Conservation (phyloP, 2,329 filamentous ascomycete species). For the Ascochyta lentis region DNA sequence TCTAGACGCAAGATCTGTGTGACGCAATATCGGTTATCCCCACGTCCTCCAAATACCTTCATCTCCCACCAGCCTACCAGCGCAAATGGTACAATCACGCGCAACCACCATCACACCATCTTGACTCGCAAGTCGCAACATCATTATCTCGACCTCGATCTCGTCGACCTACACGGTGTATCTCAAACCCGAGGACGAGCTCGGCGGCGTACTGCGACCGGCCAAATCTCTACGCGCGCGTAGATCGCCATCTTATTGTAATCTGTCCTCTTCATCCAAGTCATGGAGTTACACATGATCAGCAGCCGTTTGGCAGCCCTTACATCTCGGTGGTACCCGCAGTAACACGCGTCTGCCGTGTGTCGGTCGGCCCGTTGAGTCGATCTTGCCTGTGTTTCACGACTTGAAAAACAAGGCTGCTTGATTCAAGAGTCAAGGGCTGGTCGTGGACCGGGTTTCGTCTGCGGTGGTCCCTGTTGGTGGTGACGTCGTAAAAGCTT, state of each 20-base stretch:
- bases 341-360: conserved; percentile 16
- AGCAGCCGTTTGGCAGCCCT: conserved; percentile 2
- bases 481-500: conserved; percentile 12
- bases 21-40: no score
- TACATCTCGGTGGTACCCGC: conserved; percentile 15
- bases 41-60: no score
- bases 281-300: not conserved
- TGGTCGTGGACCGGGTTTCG: not conserved
- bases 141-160: no score
- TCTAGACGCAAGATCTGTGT: not conserved
- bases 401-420: conserved; percentile 2
- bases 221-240: no score
- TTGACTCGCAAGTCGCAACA: no score
- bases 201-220: no score
- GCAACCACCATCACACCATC: no score
- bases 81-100: no score
- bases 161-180: no score
- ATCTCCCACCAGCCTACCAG: no score
- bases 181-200: no score
- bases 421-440: conserved; percentile 2
- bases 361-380: conserved; percentile 13
- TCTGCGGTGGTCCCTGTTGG: not conserved
- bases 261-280: not conserved
- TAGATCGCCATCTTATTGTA: not conserved
- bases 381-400: conserved; percentile 5